Conservation (phyloP, 768 basidiomycete species). For the Tylopilus plumbeoviolaceoides region DNA sequence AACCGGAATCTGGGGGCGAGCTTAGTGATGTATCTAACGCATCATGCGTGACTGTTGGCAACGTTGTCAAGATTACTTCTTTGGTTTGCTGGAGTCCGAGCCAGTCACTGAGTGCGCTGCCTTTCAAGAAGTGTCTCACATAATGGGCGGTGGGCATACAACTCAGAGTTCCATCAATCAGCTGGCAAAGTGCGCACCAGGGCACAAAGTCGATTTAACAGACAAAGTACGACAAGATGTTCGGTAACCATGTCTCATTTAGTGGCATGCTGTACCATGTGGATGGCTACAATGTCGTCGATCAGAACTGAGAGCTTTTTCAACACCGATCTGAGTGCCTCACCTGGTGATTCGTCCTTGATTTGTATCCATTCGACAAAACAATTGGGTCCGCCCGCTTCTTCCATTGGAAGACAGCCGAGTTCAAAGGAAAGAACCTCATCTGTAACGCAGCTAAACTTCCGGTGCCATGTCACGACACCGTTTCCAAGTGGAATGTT, state of each 20-base stretch:
- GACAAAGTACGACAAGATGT: neutral
- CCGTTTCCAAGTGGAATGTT: constrained; percentile 1
- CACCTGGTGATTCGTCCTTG: constrained; percentile 9
- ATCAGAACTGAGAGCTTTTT: neutral
- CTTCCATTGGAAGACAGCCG: constrained; percentile 5
- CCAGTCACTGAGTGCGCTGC: too few species aligned
- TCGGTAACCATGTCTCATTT: neutral
- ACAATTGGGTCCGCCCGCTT: constrained; percentile 4
- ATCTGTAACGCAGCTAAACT: constrained; percentile 4
- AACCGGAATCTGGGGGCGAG: too few species aligned
- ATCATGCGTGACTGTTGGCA: too few species aligned
- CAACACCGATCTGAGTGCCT: neutral
- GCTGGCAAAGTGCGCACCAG: too few species aligned
- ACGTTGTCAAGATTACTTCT: too few species aligned
- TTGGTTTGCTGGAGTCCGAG: too few species aligned
- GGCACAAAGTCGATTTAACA: neutral
- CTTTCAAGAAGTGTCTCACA: too few species aligned
- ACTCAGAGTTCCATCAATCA: too few species aligned
- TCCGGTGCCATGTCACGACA: constrained; percentile 7
- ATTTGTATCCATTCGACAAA: constrained; percentile 13
- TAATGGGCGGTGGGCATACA: too few species aligned
- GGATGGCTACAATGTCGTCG: constrained; percentile 1
- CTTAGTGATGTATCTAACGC: too few species aligned
- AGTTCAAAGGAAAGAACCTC: constrained; percentile 15
- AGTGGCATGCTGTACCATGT: constrained; percentile 11